These are phyloP conservation scores for Lonicera japonica DNA, from an alignment of 129 eudicot species.

Conservation along the genomic window DNA sequence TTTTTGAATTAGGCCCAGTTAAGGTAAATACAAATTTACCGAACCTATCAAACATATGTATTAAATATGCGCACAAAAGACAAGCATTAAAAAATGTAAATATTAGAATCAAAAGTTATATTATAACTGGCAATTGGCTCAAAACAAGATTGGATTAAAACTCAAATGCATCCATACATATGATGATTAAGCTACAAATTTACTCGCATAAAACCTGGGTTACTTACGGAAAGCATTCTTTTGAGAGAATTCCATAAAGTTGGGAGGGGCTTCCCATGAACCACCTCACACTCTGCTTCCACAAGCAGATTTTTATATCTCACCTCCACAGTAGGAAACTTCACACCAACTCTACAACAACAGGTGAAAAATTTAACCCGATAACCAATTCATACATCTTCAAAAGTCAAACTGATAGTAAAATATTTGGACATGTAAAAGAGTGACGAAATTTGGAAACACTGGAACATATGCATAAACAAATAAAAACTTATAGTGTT, in stretches of 20 bases:
- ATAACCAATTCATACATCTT: neutral
- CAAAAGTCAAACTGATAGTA: neutral
- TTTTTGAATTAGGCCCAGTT: no score
- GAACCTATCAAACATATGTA: no score
- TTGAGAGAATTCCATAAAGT: constrained; percentile 50
- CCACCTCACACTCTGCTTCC: constrained; percentile 68
- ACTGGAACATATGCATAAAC: no score
- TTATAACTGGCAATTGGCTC: no score
- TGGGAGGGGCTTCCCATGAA: constrained; percentile 72
- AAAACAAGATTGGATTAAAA: neutral
- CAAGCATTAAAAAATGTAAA: no score
- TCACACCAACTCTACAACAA: constrained; percentile 48
- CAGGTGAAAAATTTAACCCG: neutral
- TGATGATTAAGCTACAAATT: neutral
- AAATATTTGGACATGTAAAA: no score
- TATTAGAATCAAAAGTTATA: no score
- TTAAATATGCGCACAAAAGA: no score
- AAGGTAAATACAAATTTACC: no score
- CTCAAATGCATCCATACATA: neutral
- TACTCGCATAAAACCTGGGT: neutral
- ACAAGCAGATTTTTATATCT: constrained; percentile 41
- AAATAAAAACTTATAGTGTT: no score
- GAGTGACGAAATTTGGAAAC: no score
- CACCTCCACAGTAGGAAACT: constrained; percentile 55
- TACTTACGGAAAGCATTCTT: constrained; percentile 28